phyloP scores from a whole-genome alignment of 23 red algal species.

The Gracilariopsis chorda region DNA sequence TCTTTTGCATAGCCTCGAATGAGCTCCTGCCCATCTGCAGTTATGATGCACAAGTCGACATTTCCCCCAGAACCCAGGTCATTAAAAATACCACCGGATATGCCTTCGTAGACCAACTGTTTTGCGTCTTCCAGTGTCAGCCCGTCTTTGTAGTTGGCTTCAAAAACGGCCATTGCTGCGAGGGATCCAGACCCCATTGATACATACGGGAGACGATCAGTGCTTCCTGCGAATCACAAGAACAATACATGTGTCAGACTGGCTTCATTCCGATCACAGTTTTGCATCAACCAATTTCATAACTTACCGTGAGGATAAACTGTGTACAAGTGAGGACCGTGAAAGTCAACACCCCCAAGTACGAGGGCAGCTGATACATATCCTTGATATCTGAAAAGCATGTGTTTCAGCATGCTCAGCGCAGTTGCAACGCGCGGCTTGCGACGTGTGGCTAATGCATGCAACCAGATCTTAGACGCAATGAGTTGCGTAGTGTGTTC shows the following conservation, averaged over 20 bases:
- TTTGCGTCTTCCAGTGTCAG: slow-evolving; percentile 87
- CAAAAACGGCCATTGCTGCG: slow-evolving; percentile 99
- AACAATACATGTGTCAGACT: no score
- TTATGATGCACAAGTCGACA: slow-evolving; percentile 97
- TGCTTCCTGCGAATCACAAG: slow-evolving; percentile 23
- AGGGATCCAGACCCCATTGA: slow-evolving; percentile 96
- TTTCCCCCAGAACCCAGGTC: slow-evolving; percentile 98
- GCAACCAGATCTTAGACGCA: slow-evolving; percentile 85
- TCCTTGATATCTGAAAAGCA: slow-evolving; percentile 97
- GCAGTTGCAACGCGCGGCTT: slow-evolving; percentile 76
- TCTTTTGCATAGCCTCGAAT: slow-evolving; percentile 91
- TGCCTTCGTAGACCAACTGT: slow-evolving; percentile 90
- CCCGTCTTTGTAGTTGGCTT: slow-evolving; percentile 84
- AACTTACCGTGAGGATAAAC: slow-evolving; percentile 93
- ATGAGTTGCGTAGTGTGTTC: slow-evolving; percentile 92
- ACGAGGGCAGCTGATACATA: slow-evolving; percentile 95
- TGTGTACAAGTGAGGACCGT: slow-evolving; percentile 96
- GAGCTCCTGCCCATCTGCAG: slow-evolving; percentile 70
- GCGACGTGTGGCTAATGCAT: slow-evolving; percentile 78
- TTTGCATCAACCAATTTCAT: no score
- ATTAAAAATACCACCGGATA: slow-evolving; percentile 94
- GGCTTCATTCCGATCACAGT: no score
- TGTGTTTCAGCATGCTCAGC: slow-evolving; percentile 92
- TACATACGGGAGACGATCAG: slow-evolving; percentile 95
- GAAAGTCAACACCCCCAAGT: slow-evolving; percentile 93